Conservation (phyloP, 805 yeast species). For the Zygoascus tannicola region DNA sequence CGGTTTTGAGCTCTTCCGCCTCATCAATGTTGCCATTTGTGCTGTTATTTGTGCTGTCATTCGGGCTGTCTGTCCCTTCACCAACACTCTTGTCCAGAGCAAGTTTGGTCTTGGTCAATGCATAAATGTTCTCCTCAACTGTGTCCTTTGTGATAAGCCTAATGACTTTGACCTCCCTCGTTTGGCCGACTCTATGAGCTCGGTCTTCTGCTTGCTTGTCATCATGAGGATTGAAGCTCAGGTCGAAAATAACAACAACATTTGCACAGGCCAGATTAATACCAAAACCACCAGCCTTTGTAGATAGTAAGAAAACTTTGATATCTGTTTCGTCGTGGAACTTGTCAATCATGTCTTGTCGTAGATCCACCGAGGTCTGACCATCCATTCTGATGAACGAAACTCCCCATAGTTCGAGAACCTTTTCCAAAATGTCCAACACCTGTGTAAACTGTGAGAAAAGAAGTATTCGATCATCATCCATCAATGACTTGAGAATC, state of each 20-base stretch:
- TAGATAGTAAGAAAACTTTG: conserved; percentile 79
- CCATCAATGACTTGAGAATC: conserved; percentile 49
- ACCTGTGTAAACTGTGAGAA: conserved; percentile 92
- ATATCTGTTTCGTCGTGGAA: conserved; percentile 75
- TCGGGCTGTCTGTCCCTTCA: conserved; percentile 28
- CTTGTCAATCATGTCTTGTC: conserved; percentile 86
- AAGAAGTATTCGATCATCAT: conserved; percentile 56
- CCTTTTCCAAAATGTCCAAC: conserved; percentile 75
- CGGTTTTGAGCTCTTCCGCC: not conserved
- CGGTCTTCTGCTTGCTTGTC: conserved; percentile 98
- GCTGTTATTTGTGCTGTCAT: not conserved
- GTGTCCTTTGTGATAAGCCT: conserved; percentile 65
- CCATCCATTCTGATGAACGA: conserved; percentile 87
- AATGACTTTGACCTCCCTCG: conserved; percentile 68
- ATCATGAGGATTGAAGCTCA: conserved; percentile 95
- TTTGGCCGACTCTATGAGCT: conserved; percentile 96
- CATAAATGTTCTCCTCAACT: conserved; percentile 82
- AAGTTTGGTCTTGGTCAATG: conserved; percentile 80
- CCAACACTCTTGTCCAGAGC: conserved; percentile 57
- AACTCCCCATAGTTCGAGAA: conserved; percentile 52
- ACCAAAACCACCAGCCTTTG: conserved; percentile 98
- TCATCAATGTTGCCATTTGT: not conserved
- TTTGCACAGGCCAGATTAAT: conserved; percentile 94
- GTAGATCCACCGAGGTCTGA: conserved; percentile 81
- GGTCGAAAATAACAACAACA: conserved; percentile 83